These are phyloP conservation scores for Botrytis galanthina DNA, from an alignment of 2,329 filamentous ascomycete species.

Conservation along the genomic window DNA sequence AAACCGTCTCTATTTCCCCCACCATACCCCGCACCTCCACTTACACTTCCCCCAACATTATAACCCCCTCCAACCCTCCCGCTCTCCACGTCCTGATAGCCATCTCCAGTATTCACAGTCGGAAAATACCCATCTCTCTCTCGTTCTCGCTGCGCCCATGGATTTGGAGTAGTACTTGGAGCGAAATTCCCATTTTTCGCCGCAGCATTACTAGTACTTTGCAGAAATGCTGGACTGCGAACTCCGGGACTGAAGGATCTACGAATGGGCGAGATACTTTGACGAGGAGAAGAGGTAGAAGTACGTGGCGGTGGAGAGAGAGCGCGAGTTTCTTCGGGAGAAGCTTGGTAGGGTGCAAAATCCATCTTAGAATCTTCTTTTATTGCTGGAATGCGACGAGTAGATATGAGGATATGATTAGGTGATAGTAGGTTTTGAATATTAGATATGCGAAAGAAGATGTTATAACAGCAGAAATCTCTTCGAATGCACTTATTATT, in stretches of 20 bases:
- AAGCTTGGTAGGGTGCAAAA: slow-evolving; percentile 96
- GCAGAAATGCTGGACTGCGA: slow-evolving; percentile 38
- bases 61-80: slow-evolving; percentile 12
- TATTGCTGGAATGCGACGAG: not conserved
- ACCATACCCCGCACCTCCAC: not conserved
- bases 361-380: slow-evolving; percentile 57
- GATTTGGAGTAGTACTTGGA: slow-evolving; percentile 19
- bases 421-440: not conserved
- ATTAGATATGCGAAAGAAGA: not conserved
- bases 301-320: slow-evolving; percentile 63
- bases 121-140: slow-evolving; percentile 25
- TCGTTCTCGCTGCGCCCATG: slow-evolving; percentile 19
- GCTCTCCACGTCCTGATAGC: slow-evolving; percentile 12
- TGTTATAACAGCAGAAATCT: too few species aligned
- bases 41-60: not conserved
- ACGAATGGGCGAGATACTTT: slow-evolving; percentile 56
- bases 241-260: slow-evolving; percentile 44
- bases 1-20: slow-evolving; percentile 47
- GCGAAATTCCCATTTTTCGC: slow-evolving; percentile 31
- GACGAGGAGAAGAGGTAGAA: slow-evolving; percentile 37
- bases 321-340: slow-evolving; percentile 78
- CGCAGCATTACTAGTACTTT: slow-evolving; percentile 13
- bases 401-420: not conserved
- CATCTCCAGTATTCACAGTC: slow-evolving; percentile 11
- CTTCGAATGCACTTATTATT: not conserved